Evolutionary conservation across 805 yeast species (phyloP), one percentile per base, ranked within the genome.

Genomic region (Sungouiozyma intestinalis): DNA sequence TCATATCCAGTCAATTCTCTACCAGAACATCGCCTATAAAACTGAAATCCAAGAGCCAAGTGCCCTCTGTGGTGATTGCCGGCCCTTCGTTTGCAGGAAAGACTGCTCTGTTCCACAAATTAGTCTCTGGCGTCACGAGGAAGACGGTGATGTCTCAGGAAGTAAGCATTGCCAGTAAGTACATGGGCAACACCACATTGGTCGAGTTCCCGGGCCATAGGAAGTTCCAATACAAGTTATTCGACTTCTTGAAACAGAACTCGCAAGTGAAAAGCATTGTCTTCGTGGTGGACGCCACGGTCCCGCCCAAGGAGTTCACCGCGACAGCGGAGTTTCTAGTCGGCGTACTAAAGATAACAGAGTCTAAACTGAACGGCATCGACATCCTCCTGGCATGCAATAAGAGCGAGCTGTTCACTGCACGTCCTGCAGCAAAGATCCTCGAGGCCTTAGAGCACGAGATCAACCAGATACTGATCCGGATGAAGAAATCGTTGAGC

Each of bases 181-280:
- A 46, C 7, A 65, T 48, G 38, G 63, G 55, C 50, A 69, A 60
- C 44, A 72, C 66, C 54, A 75, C 71, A 46, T 59, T 88, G 33
- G 70, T 81, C 40, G 97, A 90, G 54, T 78, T 78, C 47, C 98
- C 98, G 2, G 96, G 97, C n/a, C 87, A 83, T 63, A 65, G 73
- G 42, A 86, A 85, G 61, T 74, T 88, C 50, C 74, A 73, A 41
- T 74, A 76, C 44, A 64, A 79, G 40, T 66, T 77, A 29, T 49
- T 67, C 45, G 71, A 73, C 41, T 72, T 73, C 43, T 65, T 78
- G 36, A 65, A 67, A 43, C 62, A 49, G 15, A 40, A 35, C 4
- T 44, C 60, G 16, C 63, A 73, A 15, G 58, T 82, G 40, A 74
- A 72, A 48, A 96, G 95, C 4, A 64, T 86, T 4, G 63, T 88